Percentiles rank a stretch among this genome's conserved stretches.
phyloP scores from a whole-genome alignment of 1,284 basidiomycete species.

The Sanghuangporus sanghuang region DNA sequence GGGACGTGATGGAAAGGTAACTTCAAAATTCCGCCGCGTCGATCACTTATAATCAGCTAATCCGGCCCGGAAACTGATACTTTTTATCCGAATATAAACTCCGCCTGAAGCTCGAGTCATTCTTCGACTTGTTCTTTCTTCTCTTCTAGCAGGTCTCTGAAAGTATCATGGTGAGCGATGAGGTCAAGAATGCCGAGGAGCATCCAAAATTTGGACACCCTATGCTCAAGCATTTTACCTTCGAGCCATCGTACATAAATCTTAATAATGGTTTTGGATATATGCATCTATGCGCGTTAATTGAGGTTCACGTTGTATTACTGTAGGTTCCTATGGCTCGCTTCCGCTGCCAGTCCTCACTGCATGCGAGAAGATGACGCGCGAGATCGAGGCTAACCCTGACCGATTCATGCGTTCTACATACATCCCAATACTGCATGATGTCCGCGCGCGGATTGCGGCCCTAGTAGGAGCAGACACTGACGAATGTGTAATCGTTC shows the following conservation, averaged over 20 bases:
- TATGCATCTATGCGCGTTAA: neutral
- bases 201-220: constrained; percentile 54
- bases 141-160: neutral
- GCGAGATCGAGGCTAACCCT: constrained; percentile 52
- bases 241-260: constrained; percentile 58
- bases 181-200: neutral
- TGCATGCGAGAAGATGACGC: constrained; percentile 39
- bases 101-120: too few species aligned
- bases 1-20: too few species aligned
- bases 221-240: constrained; percentile 52
- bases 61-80: too few species aligned
- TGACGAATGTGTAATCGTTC: constrained; percentile 64
- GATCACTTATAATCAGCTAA: too few species aligned
- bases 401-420: constrained; percentile 56
- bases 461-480: constrained; percentile 51
- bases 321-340: constrained; percentile 64
- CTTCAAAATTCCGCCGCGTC: too few species aligned
- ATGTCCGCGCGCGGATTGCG: constrained; percentile 48
- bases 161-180: neutral
- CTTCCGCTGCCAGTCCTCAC: constrained; percentile 55
- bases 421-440: constrained; percentile 35
- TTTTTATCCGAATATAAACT: too few species aligned
- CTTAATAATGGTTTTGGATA: constrained; percentile 50
- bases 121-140: neutral
- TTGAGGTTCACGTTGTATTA: neutral